A percentile compares a stretch with the other conserved stretches of the same genome.
Evolutionary conservation across 176 grass and related monocot species (phyloP).

Genomic region (Aechmea fasciata): DNA sequence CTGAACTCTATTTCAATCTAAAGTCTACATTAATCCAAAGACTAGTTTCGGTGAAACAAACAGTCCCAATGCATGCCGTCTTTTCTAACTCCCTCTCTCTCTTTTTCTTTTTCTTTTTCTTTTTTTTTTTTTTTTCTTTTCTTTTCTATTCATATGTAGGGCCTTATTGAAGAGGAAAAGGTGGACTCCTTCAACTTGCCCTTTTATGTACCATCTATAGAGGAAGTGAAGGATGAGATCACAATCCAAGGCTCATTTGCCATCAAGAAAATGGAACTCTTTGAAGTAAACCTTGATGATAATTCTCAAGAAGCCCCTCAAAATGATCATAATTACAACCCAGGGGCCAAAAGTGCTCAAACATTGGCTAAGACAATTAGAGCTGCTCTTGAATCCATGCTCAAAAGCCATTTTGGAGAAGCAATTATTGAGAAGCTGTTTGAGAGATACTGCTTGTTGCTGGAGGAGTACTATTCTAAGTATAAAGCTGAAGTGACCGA

Average conservation of each 20-base stretch:
- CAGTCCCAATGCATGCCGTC: too few species aligned
- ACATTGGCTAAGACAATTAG: slow-evolving; percentile 10
- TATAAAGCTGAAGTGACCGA: slow-evolving; percentile 31
- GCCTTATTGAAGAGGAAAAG: slow-evolving; percentile 32
- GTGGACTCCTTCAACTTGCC: slow-evolving; percentile 41
- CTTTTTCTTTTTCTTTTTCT: too few species aligned
- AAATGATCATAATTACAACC: background rate
- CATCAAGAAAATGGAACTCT: slow-evolving; percentile 29
- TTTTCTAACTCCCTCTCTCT: background rate
- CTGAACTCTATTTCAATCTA: too few species aligned
- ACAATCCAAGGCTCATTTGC: slow-evolving; percentile 35
- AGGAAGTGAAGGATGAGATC: slow-evolving; percentile 33
- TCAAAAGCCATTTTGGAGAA: slow-evolving; percentile 38
- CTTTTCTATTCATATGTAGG: background rate
- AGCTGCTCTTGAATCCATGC: slow-evolving; percentile 40
- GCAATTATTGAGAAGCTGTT: slow-evolving; percentile 35
- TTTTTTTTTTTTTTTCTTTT: background rate
- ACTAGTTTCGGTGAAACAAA: too few species aligned
- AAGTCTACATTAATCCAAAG: too few species aligned
- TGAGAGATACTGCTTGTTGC: slow-evolving; percentile 15
- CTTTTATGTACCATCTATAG: slow-evolving; percentile 32
- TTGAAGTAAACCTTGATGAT: slow-evolving; percentile 21
- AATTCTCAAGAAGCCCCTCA: background rate
- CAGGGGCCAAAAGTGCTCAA: background rate
- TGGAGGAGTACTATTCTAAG: slow-evolving; percentile 26